Conservation (phyloP, 2,329 filamentous ascomycete species). For the Ceratocystis harringtonii region DNA sequence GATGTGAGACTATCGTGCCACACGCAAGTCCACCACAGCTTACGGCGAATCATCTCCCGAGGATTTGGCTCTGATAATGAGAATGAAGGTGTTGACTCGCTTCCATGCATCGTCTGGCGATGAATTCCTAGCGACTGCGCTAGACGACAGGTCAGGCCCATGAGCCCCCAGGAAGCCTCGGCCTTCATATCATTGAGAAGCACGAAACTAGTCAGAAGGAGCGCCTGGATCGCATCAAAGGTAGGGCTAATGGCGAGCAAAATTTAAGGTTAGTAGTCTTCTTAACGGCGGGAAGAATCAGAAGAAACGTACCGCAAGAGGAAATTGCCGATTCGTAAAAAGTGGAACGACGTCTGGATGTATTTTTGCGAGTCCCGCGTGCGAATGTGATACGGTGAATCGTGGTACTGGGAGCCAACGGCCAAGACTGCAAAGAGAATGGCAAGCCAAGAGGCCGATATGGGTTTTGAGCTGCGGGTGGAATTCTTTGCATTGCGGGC, state of each 20-base stretch:
- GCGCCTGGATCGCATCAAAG: slow-evolving; percentile 49
- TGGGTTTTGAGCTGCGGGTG: slow-evolving; percentile 32
- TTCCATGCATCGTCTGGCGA: slow-evolving; percentile 29
- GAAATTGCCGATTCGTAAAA: slow-evolving; percentile 48
- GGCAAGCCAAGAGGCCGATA: slow-evolving; percentile 51
- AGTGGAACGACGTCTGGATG: slow-evolving; percentile 50
- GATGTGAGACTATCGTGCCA: slow-evolving; percentile 55
- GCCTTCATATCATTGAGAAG: slow-evolving; percentile 56
- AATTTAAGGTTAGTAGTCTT: background rate
- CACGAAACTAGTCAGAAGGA: slow-evolving; percentile 48
- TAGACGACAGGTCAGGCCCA: slow-evolving; percentile 49
- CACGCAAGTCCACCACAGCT: slow-evolving; percentile 49
- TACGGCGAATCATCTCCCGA: slow-evolving; percentile 41
- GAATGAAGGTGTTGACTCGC: slow-evolving; percentile 26
- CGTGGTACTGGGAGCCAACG: slow-evolving; percentile 51
- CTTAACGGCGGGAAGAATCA: background rate
- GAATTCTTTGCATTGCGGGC: slow-evolving; percentile 38
- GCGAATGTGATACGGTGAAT: slow-evolving; percentile 46
- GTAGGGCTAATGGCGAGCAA: slow-evolving; percentile 34
- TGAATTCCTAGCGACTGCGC: slow-evolving; percentile 51
- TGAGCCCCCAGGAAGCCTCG: slow-evolving; percentile 50
- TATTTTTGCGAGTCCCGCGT: slow-evolving; percentile 46
- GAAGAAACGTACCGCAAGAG: slow-evolving; percentile 34
- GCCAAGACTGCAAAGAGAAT: slow-evolving; percentile 51
- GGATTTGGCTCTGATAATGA: slow-evolving; percentile 26